Conservation (phyloP, 192 early-diverging fungal genomes). For the Kappamyces sp. region DNA sequence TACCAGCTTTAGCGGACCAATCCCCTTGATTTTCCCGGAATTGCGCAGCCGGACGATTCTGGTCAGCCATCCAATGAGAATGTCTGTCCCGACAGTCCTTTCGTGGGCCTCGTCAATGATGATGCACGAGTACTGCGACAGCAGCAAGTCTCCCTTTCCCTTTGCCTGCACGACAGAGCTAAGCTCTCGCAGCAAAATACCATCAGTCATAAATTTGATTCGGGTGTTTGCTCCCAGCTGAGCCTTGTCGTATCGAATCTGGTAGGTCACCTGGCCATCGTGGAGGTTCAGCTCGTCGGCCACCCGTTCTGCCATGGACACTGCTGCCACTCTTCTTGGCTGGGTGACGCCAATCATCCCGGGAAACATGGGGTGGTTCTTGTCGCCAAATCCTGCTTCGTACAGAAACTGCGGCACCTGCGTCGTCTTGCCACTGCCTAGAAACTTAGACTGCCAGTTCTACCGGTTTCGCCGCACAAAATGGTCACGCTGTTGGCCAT, state of each 20-base stretch:
- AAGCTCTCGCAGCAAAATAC: slow-evolving; percentile 93
- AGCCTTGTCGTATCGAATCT: slow-evolving; percentile 85
- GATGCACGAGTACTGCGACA: slow-evolving; percentile 90
- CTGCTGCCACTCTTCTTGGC: slow-evolving; percentile 93
- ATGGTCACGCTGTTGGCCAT: slow-evolving; percentile 77
- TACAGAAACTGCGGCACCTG: slow-evolving; percentile 97
- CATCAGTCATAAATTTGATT: slow-evolving; percentile 99
- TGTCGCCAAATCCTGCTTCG: slow-evolving; percentile 95
- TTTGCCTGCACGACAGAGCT: slow-evolving; percentile 19
- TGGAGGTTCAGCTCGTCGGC: slow-evolving; percentile 77
- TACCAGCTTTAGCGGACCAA: slow-evolving; percentile 80
- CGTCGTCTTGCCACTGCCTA: slow-evolving; percentile 76
- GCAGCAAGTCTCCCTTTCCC: slow-evolving; percentile 61
- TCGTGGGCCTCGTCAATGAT: slow-evolving; percentile 99
- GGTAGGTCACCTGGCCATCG: slow-evolving; percentile 66
- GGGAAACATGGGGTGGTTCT: slow-evolving; percentile 55
- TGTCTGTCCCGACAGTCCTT: slow-evolving; percentile 94
- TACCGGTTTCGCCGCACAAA: slow-evolving; percentile 95
- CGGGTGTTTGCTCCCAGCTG: slow-evolving; percentile 66
- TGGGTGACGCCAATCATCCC: slow-evolving; percentile 98
- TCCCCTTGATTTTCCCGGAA: slow-evolving; percentile 34
- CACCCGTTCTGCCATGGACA: slow-evolving; percentile 94
- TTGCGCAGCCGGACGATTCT: slow-evolving; percentile 79
- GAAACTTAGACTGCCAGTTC: slow-evolving; percentile 3
- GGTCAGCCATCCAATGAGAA: slow-evolving; percentile 93